A percentile compares a stretch with the other conserved stretches of the same genome.
Evolutionary conservation across 306 rosid species (phyloP).

Genomic region (Prunus mira): DNA sequence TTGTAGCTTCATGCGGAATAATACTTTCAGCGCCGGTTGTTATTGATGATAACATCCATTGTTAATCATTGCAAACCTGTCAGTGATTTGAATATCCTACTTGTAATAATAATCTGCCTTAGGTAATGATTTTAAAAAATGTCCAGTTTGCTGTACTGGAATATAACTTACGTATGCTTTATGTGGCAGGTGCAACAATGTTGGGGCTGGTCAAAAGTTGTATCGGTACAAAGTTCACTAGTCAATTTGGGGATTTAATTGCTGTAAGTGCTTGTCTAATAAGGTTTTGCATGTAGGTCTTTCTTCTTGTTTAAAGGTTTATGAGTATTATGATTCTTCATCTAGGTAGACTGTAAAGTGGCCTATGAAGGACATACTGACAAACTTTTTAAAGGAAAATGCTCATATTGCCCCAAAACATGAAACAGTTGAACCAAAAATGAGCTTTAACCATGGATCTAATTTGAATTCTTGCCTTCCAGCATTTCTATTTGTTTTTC

Average conservation of each 20-base stretch:
- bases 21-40: background rate
- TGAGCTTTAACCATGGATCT: background rate
- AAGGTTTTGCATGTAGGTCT: background rate
- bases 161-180: constrained; percentile 20
- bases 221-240: constrained; percentile 90
- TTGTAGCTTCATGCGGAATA: background rate
- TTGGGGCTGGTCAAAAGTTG: constrained; percentile 93
- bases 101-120: background rate
- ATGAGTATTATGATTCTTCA: background rate
- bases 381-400: background rate
- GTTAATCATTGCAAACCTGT: background rate
- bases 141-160: background rate
- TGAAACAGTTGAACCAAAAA: background rate
- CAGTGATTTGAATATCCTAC: background rate
- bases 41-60: background rate
- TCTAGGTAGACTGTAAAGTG: background rate
- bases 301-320: background rate
- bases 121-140: background rate
- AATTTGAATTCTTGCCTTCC: background rate
- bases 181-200: constrained; percentile 68
- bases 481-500: background rate
- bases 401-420: background rate
- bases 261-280: constrained; percentile 65
- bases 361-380: background rate
- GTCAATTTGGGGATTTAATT: constrained; percentile 93